phyloP scores from a whole-genome alignment of 83 land plant species.

The Picea abies region DNA sequence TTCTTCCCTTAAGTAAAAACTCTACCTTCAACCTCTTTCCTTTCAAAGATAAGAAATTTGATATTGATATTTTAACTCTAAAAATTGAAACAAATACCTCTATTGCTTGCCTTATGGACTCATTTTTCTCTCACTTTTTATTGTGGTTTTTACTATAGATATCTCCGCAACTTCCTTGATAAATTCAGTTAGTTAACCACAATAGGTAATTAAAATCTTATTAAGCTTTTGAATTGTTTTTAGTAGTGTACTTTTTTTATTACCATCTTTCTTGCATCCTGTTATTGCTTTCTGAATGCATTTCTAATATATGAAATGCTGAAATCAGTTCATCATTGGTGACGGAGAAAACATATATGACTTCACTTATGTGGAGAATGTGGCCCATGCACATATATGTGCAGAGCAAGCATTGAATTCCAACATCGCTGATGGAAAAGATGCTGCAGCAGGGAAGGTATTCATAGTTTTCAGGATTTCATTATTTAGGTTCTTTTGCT shows the following conservation, averaged over 20 bases:
- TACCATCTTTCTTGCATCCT: conserved; percentile 7
- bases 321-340: conserved; percentile 75
- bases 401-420: conserved; percentile 69
- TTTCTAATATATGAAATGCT: background rate
- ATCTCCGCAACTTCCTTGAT: background rate
- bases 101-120: too few species aligned
- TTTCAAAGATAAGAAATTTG: too few species aligned
- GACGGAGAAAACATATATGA: conserved; percentile 79
- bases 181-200: background rate
- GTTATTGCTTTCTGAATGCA: background rate
- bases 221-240: background rate
- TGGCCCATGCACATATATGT: conserved; percentile 85
- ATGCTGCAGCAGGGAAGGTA: conserved; percentile 85
- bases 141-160: background rate
- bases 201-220: background rate
- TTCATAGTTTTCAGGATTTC: conserved; percentile 28
- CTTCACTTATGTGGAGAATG: conserved; percentile 91
- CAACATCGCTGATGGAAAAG: conserved; percentile 32
- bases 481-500: conserved; percentile 9
- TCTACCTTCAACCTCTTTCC: too few species aligned
- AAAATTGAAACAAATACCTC: too few species aligned
- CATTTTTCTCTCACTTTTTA: too few species aligned
- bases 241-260: background rate
- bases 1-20: too few species aligned
- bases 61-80: too few species aligned